Conservation (phyloP, 2,329 filamentous ascomycete species). For the Phialophora verrucosa region DNA sequence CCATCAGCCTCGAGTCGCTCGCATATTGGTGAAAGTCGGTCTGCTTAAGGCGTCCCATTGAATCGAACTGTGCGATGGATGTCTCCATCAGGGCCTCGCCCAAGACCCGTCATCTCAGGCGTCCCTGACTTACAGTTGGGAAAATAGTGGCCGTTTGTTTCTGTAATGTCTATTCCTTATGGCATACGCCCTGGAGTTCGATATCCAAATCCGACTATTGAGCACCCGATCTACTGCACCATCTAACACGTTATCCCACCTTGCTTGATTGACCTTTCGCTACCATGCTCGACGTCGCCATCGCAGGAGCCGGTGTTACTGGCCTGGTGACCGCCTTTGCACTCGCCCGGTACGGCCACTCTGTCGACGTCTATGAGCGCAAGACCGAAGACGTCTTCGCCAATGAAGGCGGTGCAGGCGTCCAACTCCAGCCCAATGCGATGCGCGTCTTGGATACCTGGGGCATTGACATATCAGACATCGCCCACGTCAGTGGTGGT, state of each 20-base stretch:
- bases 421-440: slow-evolving; percentile 18
- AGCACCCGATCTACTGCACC: background rate
- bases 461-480: slow-evolving; percentile 4
- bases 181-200: background rate
- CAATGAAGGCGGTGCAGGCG: slow-evolving; percentile 16
- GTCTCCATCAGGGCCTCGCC: no score
- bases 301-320: slow-evolving; percentile 19
- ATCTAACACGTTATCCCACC: background rate
- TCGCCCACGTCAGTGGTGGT: slow-evolving; percentile 9
- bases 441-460: slow-evolving; percentile 4
- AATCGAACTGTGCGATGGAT: background rate
- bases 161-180: background rate
- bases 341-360: slow-evolving; percentile 10
- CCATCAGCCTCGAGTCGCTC: background rate
- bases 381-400: slow-evolving; percentile 14
- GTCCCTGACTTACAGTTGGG: background rate
- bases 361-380: slow-evolving; percentile 17
- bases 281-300: slow-evolving; percentile 40
- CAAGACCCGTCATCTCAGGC: background rate
- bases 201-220: background rate
- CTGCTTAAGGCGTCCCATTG: background rate
- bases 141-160: background rate
- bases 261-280: background rate
- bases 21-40: background rate
- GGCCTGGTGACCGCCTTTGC: slow-evolving; percentile 15